Evolutionary conservation across 2,329 filamentous ascomycete genomes (phyloP).

Genomic region (Cladosporium cucumerinum): DNA sequence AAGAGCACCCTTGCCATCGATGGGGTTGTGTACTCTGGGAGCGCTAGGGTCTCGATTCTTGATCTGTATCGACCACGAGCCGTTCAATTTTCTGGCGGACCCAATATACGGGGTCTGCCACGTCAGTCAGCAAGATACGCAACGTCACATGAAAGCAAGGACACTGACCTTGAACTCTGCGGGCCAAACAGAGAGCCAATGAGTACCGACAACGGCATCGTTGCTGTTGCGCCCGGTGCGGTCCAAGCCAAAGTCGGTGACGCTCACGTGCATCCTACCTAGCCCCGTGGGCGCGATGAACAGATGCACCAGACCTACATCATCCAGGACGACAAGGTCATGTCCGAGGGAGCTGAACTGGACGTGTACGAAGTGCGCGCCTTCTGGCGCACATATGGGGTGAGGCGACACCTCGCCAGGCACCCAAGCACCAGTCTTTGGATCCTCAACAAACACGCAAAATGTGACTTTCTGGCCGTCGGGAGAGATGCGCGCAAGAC

Average conservation of each 20-base stretch:
- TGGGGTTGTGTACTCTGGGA: slow-evolving; percentile 70
- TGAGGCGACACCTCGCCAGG: slow-evolving; percentile 69
- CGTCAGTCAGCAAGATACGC: slow-evolving; percentile 22
- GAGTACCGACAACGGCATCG: slow-evolving; percentile 74
- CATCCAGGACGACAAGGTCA: slow-evolving; percentile 81
- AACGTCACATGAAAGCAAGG: slow-evolving; percentile 12
- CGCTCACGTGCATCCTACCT: slow-evolving; percentile 61
- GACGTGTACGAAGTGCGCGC: slow-evolving; percentile 71
- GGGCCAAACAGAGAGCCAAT: slow-evolving; percentile 64
- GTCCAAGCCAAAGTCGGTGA: slow-evolving; percentile 64
- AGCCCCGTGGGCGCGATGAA: slow-evolving; percentile 68
- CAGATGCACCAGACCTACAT: slow-evolving; percentile 72
- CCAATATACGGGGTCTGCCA: slow-evolving; percentile 29
- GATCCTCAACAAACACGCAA: slow-evolving; percentile 66
- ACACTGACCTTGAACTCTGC: slow-evolving; percentile 30
- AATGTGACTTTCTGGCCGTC: slow-evolving; percentile 70
- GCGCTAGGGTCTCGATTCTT: slow-evolving; percentile 56
- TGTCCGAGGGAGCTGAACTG: slow-evolving; percentile 74
- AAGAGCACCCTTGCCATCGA: slow-evolving; percentile 67
- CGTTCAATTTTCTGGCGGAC: slow-evolving; percentile 39
- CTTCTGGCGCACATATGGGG: slow-evolving; percentile 59
- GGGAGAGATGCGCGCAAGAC: slow-evolving; percentile 74
- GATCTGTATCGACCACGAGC: slow-evolving; percentile 66
- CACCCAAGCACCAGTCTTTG: slow-evolving; percentile 69
- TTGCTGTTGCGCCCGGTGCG: slow-evolving; percentile 62